Base-by-base conservation (phyloP, 2,329 filamentous ascomycete species). In the Aspergillus sp. region DNA sequence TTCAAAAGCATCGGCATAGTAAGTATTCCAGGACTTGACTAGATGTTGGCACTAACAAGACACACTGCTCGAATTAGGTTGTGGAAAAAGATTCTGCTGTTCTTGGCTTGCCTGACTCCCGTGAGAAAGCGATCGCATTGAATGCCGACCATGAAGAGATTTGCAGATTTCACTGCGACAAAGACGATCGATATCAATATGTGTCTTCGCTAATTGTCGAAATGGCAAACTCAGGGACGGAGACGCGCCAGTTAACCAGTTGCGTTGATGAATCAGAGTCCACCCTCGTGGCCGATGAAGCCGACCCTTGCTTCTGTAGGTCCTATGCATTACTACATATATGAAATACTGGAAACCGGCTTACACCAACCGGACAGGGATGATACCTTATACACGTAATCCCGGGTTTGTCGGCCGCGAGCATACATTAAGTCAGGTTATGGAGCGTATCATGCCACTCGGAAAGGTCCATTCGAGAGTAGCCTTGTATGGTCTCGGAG, bases 1-100 rank as follows among this genome's bases (percentile, higher is more conserved):
- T 47, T 64, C 17, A 62, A 59, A 21, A 60, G 51, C 28, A 55
- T 64, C n/a, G 60, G 60, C 45, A 39, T 64, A 19, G 60, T 64
- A 50, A 48, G 62, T 57, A 10, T 38, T 2, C 19, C 6, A 47
- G 12, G 15, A 12, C 21, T 30, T 10, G 13, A 32, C 5, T 32
- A 19, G 15, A 23, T 17, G 30, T 10, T 17, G 30, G 15, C 30
- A 12, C 23, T 17, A 12, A 41, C 19, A 13, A 49, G 15, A 49
- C 28, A n/a, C 41, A 21, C 19, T n/a, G 45, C 28, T 38, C 17
- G 6, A 13, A 17, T 23, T 39, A 67, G 67, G 62, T 69, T 41
- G 66, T 69, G 9, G 65, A 67, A 38, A 62, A 64, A 30, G 60
- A 62, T n/a, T 67, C 65, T 2, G 66, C 66, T 12, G 63, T 59